Conservation (phyloP, 257 asterid genomes). For the Penstemon barbatus region DNA sequence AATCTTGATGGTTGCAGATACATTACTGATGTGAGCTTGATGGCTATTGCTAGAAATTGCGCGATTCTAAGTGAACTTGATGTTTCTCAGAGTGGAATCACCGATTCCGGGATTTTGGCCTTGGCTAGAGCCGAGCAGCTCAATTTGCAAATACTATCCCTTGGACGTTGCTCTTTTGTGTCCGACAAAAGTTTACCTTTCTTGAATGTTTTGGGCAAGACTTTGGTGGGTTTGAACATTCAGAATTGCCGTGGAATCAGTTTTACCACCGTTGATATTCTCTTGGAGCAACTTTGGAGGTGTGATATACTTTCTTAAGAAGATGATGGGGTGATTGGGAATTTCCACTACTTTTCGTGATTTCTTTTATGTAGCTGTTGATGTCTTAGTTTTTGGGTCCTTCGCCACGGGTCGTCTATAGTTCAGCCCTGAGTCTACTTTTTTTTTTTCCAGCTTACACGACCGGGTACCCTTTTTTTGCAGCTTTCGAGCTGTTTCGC, state of each 20-base stretch:
- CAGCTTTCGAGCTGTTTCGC: constrained; percentile 67
- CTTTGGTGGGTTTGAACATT: constrained; percentile 68
- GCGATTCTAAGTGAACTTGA: constrained; percentile 59
- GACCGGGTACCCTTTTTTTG: constrained; percentile 51
- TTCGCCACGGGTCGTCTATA: constrained; percentile 33
- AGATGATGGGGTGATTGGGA: neutral
- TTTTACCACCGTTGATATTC: constrained; percentile 40
- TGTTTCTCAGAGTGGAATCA: constrained; percentile 54
- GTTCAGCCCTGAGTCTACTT: constrained; percentile 36
- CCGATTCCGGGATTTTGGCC: constrained; percentile 62
- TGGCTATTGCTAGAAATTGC: constrained; percentile 59
- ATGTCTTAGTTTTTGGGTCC: constrained; percentile 48
- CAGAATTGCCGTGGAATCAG: constrained; percentile 69
- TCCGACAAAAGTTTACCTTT: constrained; percentile 59
- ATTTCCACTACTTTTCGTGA: constrained; percentile 21
- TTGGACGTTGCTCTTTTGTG: constrained; percentile 57
- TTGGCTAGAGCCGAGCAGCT: constrained; percentile 59
- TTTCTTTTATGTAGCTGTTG: constrained; percentile 25
- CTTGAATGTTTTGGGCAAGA: constrained; percentile 51
- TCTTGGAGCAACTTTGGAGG: constrained; percentile 71
- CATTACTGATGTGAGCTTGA: constrained; percentile 62
- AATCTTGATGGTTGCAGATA: constrained; percentile 68
- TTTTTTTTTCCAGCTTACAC: constrained; percentile 54
- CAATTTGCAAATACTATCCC: constrained; percentile 59
- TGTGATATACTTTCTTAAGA: constrained; percentile 73